phyloP scores from a whole-genome alignment of 805 yeast species.

The Zygoascus flipseniorum region DNA sequence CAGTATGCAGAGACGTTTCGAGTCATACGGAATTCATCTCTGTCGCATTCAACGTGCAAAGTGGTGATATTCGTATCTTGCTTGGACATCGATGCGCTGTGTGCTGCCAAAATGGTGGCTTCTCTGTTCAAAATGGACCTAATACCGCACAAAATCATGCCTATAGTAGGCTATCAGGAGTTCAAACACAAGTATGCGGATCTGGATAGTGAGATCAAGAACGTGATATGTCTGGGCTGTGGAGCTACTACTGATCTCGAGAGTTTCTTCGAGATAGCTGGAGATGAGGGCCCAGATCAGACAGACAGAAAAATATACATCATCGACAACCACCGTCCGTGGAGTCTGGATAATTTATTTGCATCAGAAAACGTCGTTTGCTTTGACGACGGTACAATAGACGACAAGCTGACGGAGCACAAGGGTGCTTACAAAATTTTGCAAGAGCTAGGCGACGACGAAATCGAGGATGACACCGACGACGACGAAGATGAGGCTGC shows the following conservation, averaged over 20 bases:
- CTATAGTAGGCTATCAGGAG: conserved; percentile 87
- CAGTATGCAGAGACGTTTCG: conserved; percentile 61
- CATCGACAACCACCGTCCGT: conserved; percentile 89
- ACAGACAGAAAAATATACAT: conserved; percentile 58
- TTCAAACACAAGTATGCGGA: conserved; percentile 49
- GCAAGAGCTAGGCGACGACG: conserved; percentile 32
- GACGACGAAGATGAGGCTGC: conserved; percentile 16
- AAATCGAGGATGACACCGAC: conserved; percentile 27
- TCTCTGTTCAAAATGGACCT: conserved; percentile 66
- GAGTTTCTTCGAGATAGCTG: conserved; percentile 35
- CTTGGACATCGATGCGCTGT: conserved; percentile 82
- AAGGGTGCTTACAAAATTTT: conserved; percentile 48
- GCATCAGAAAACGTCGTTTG: conserved; percentile 70
- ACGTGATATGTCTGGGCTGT: conserved; percentile 78
- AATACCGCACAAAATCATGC: conserved; percentile 80
- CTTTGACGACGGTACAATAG: conserved; percentile 78
- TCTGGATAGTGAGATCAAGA: conserved; percentile 67
- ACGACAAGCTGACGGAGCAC: conserved; percentile 47
- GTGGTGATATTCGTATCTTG: conserved; percentile 84
- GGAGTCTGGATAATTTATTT: conserved; percentile 90
- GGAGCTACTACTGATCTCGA: conserved; percentile 88
- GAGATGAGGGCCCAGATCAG: conserved; percentile 22
- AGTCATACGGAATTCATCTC: conserved; percentile 58
- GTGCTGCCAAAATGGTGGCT: conserved; percentile 75
- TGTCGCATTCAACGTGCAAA: conserved; percentile 89